These are phyloP conservation scores for Flaveria ramosissima DNA, from an alignment of 129 eudicot genomes.

Conservation along the genomic window DNA sequence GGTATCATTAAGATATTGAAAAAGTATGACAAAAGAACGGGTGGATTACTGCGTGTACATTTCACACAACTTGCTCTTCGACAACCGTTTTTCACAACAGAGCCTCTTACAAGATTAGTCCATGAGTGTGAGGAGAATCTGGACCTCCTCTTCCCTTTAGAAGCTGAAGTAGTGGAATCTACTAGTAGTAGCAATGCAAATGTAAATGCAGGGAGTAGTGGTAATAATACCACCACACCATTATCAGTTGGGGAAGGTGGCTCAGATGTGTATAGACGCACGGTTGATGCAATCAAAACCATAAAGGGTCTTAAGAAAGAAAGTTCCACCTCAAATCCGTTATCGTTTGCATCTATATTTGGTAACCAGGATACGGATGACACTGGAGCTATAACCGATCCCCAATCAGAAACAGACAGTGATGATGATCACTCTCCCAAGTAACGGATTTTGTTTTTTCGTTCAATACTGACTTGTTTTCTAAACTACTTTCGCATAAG, in stretches of 20 bases:
- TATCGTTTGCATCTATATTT: constrained; percentile 74
- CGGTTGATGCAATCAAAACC: constrained; percentile 81
- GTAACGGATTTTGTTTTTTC: background rate
- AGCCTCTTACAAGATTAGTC: constrained; percentile 74
- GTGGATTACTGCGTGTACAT: constrained; percentile 68
- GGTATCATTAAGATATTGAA: constrained; percentile 85
- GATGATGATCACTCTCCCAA: constrained; percentile 25
- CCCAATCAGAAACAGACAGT: constrained; percentile 36
- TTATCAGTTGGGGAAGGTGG: constrained; percentile 52
- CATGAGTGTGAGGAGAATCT: constrained; percentile 90
- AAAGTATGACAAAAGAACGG: constrained; percentile 92
- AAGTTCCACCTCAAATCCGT: constrained; percentile 82
- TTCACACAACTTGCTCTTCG: constrained; percentile 75
- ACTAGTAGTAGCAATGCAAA: constrained; percentile 14
- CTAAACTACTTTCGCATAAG: background rate
- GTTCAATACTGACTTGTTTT: background rate
- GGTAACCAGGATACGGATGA: constrained; percentile 59
- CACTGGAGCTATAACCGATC: constrained; percentile 72
- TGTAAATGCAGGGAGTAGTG: background rate
- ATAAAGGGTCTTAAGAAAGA: constrained; percentile 79
- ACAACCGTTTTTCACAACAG: constrained; percentile 88
- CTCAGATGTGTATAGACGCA: constrained; percentile 66
- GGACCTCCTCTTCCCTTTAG: constrained; percentile 69
- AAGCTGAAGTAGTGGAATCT: constrained; percentile 72
- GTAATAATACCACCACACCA: constrained; percentile 20